Evolutionary conservation across 495 filamentous ascomycete genomes (phyloP), one percentile per base, ranked within the genome.

Genomic region (Aeminium ludgeri): DNA sequence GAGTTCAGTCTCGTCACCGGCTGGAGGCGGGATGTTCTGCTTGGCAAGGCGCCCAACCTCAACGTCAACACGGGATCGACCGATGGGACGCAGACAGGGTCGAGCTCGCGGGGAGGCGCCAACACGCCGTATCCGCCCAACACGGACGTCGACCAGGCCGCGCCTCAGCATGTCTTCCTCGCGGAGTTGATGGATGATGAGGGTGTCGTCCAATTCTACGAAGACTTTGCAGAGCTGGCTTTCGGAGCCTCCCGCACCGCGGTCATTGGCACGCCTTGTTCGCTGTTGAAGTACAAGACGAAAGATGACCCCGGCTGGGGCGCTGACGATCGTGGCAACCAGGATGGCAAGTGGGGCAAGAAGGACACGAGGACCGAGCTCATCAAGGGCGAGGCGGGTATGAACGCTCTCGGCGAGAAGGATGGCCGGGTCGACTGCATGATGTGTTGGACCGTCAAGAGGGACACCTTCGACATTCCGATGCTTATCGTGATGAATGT

Each of bases 401-500:
- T 89, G 60, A 66, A 68, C 38, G 72, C 73, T 30, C 66, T 84
- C 33, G 76, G 85, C 1, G 77, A 80, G 57, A 80, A 75, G 55
- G 85, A 93, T 46, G 89, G 87, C 44, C 87, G 85, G 60, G 77
- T 96, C 36, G 82, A 93, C 54, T 94, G 86, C 65, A 83, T 76
- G 51, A 91, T 86, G 61, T 87, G 80, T 64, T 97, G 89, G 87
- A 85, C 82, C 46, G 85, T 96, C 42, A 89, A 86, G 67, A 68
- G 89, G 45, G 89, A 97, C 59, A 82, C 89, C 34, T 97, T 96
- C 63, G 89, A 95, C 59, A 94, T 97, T 59, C 89, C 89, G 20
- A 95, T 94, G 86, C 62, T 97, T 58, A 89, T 95, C 60, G 76
- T 93, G 52, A 86, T 94, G 65, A 94, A 94, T 63, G 89, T 93